Evolutionary conservation across 139 green algal species (phyloP).

Genomic region (Chlorella sp.): DNA sequence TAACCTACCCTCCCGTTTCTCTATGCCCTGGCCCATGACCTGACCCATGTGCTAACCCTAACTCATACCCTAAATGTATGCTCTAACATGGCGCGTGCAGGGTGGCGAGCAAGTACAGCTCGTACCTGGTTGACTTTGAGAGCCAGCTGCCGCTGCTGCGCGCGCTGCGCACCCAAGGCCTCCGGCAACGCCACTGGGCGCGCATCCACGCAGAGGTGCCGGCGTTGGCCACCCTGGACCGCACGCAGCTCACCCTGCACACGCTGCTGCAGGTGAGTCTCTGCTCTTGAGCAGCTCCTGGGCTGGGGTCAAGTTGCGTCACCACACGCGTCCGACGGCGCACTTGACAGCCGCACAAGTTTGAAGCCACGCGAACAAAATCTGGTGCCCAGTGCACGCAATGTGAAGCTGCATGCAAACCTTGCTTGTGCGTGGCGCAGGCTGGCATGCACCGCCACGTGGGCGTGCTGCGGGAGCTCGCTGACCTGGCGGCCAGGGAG

Average conservation of each 20-base stretch:
- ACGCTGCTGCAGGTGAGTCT: conserved; percentile 13
- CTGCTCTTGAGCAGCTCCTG: not conserved
- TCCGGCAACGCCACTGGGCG: conserved; percentile 33
- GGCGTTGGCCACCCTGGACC: conserved; percentile 10
- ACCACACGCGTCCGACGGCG: no score
- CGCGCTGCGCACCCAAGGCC: conserved; percentile 20
- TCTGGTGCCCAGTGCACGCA: no score
- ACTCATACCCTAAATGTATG: no score
- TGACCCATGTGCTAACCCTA: no score
- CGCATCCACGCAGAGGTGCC: conserved; percentile 20
- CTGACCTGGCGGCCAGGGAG: conserved; percentile 31
- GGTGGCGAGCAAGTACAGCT: conserved; percentile 26
- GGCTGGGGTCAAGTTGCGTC: not conserved
- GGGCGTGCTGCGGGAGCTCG: conserved; percentile 25
- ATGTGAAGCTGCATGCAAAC: no score
- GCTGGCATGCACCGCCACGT: conserved; percentile 16
- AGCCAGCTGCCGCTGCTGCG: conserved; percentile 28
- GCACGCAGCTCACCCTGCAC: conserved; percentile 25
- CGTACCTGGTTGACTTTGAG: conserved; percentile 27
- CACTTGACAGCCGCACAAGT: no score
- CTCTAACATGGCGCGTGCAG: no score
- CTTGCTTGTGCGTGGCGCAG: no score
- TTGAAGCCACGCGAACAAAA: no score
- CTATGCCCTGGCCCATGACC: no score
- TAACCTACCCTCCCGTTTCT: no score